phyloP scores from a whole-genome alignment of 2,329 filamentous ascomycete genomes.

The Stagonosporopsis rhizophila region DNA sequence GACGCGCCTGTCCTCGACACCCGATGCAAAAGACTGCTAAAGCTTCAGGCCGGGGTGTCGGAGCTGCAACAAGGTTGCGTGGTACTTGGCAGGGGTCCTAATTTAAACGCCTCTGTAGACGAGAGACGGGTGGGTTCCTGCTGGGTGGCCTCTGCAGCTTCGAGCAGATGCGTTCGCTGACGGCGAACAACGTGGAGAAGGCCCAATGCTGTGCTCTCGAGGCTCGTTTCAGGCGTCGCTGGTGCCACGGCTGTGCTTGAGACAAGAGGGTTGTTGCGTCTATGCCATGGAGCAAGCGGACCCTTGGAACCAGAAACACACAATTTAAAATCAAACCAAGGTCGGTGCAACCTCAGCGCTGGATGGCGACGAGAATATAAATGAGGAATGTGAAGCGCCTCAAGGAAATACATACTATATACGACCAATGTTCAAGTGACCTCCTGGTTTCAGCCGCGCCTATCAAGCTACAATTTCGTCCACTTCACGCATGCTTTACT shows the following conservation, averaged over 20 bases:
- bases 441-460: slow-evolving; percentile 37
- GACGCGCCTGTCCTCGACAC: slow-evolving; percentile 17
- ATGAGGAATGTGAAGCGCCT: slow-evolving; percentile 14
- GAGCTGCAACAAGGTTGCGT: slow-evolving; percentile 23
- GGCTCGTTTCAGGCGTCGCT: slow-evolving; percentile 36
- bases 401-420: slow-evolving; percentile 8
- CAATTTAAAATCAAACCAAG: slow-evolving; percentile 7
- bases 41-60: slow-evolving; percentile 9
- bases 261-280: slow-evolving; percentile 26
- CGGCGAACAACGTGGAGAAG: slow-evolving; percentile 22
- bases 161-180: slow-evolving; percentile 12
- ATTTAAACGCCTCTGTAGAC: slow-evolving; percentile 25
- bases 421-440: slow-evolving; percentile 11
- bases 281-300: slow-evolving; percentile 16
- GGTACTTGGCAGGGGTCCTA: slow-evolving; percentile 33
- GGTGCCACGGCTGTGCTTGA: slow-evolving; percentile 29
- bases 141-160: slow-evolving; percentile 7
- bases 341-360: slow-evolving; percentile 5
- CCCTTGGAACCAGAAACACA: slow-evolving; percentile 26
- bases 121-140: slow-evolving; percentile 12
- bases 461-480: slow-evolving; percentile 24
- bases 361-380: slow-evolving; percentile 20
- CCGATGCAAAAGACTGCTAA: slow-evolving; percentile 12
- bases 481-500: slow-evolving; percentile 31
- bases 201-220: slow-evolving; percentile 13